These are phyloP conservation scores for Serpula lacrymans DNA, from an alignment of 768 basidiomycete species.

Conservation along the genomic window DNA sequence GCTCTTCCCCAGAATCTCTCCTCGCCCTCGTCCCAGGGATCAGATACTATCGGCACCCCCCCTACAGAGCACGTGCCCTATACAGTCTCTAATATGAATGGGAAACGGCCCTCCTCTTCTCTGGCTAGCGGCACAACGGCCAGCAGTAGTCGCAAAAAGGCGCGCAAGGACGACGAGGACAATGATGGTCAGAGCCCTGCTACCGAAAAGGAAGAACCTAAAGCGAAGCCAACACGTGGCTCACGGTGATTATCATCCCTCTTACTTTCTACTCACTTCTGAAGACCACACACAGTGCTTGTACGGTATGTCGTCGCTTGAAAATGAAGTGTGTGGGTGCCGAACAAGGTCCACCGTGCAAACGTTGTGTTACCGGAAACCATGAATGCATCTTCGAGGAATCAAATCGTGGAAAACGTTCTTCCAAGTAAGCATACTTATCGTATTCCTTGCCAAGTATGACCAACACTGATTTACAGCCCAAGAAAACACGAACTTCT, in stretches of 20 bases:
- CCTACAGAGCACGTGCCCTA: conserved; percentile 59
- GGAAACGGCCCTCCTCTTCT: conserved; percentile 63
- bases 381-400: conserved; percentile 98
- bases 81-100: conserved; percentile 51
- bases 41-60: conserved; percentile 72
- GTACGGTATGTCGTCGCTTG: conserved; percentile 85
- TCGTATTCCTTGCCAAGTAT: conserved; percentile 17
- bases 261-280: conserved; percentile 3
- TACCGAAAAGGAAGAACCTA: conserved; percentile 60
- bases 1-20: conserved; percentile 58
- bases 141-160: conserved; percentile 52
- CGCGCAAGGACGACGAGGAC: conserved; percentile 58
- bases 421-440: conserved; percentile 58
- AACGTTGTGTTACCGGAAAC: conserved; percentile 72
- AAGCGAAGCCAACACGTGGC: conserved; percentile 84
- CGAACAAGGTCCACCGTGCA: conserved; percentile 89
- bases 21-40: conserved; percentile 78
- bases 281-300: conserved; percentile 54
- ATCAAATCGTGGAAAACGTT: conserved; percentile 90
- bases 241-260: conserved; percentile 53
- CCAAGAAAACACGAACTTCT: conserved; percentile 81
- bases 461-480: conserved; percentile 25
- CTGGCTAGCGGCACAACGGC: conserved; percentile 33
- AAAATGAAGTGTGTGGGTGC: conserved; percentile 95
- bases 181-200: conserved; percentile 46